These are phyloP conservation scores for Crucibulum laeve DNA, from an alignment of 768 basidiomycete genomes.

Conservation along the genomic window DNA sequence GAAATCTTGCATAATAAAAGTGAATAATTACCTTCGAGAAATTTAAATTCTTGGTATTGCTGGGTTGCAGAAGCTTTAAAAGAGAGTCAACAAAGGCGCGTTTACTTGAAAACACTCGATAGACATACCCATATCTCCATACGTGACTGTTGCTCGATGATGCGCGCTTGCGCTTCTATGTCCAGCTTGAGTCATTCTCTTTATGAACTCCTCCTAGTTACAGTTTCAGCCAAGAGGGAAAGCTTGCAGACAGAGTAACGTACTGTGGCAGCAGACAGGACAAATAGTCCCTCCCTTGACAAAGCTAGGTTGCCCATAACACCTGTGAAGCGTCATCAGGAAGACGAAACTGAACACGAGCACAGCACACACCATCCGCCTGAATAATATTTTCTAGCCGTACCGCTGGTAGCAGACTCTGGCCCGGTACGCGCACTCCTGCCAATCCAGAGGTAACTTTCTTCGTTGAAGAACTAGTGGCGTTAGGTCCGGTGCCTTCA, in stretches of 20 bases:
- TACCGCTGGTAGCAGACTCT: conserved; percentile 60
- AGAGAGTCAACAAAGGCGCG: conserved; percentile 8
- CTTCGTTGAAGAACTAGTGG: conserved; percentile 16
- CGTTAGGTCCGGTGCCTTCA: conserved; percentile 28
- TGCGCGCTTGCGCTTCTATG: conserved; percentile 60
- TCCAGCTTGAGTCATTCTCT: conserved; percentile 66
- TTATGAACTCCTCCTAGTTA: conserved; percentile 80
- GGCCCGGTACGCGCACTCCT: conserved; percentile 52
- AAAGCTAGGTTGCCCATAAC: conserved; percentile 58
- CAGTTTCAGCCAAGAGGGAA: conserved; percentile 3
- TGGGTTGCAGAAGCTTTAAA: conserved; percentile 50
- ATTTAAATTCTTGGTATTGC: conserved; percentile 61
- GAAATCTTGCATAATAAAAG: neutral
- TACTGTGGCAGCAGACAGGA: conserved; percentile 77
- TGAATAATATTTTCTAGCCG: conserved; percentile 76
- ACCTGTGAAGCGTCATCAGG: conserved; percentile 28
- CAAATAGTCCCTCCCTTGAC: conserved; percentile 72
- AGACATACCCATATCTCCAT: conserved; percentile 70
- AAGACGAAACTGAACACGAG: conserved; percentile 2
- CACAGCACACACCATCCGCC: conserved; percentile 55
- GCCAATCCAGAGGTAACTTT: conserved; percentile 19
- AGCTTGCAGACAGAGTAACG: conserved; percentile 10
- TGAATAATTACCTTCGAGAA: neutral
- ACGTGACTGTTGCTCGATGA: conserved; percentile 55
- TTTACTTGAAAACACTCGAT: neutral